These are phyloP conservation scores for Dendrobium nobile DNA, from an alignment of 106 monocot species.

Conservation along the genomic window DNA sequence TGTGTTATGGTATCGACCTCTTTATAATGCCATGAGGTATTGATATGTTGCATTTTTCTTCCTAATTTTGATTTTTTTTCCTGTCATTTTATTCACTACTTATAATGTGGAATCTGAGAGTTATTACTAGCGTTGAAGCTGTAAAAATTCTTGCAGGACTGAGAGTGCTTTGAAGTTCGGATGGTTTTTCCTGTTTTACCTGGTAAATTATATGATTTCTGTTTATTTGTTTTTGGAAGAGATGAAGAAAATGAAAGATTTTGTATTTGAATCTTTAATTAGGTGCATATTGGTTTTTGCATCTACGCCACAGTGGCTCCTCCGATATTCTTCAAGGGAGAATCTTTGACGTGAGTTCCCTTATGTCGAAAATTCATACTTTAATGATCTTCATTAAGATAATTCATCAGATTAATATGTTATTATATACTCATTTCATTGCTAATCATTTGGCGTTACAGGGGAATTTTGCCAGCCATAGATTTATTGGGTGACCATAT, in stretches of 20 bases:
- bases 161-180: slow-evolving; percentile 98
- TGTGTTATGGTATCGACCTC: slow-evolving; percentile 94
- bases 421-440: slow-evolving; percentile 3
- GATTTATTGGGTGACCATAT: slow-evolving; percentile 52
- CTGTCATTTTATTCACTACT: neutral
- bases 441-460: slow-evolving; percentile 25
- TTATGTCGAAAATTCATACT: neutral
- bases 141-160: slow-evolving; percentile 45
- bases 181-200: slow-evolving; percentile 92
- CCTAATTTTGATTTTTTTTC: neutral
- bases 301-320: slow-evolving; percentile 76
- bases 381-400: neutral
- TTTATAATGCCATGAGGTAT: slow-evolving; percentile 91
- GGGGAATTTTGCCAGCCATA: slow-evolving; percentile 78
- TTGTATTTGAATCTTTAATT: slow-evolving; percentile 9
- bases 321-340: slow-evolving; percentile 74
- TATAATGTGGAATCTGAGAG: neutral
- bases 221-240: neutral
- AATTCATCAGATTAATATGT: neutral
- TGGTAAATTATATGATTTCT: slow-evolving; percentile 34
- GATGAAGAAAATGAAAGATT: neutral
- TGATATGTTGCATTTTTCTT: neutral
- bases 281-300: slow-evolving; percentile 71
- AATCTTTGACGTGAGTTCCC: slow-evolving; percentile 75
- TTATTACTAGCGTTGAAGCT: neutral